Evolutionary conservation across 1,139 yeast genomes (phyloP), one percentile per base, ranked within the genome.

Genomic region (Hyphopichia pseudoburtonii): DNA sequence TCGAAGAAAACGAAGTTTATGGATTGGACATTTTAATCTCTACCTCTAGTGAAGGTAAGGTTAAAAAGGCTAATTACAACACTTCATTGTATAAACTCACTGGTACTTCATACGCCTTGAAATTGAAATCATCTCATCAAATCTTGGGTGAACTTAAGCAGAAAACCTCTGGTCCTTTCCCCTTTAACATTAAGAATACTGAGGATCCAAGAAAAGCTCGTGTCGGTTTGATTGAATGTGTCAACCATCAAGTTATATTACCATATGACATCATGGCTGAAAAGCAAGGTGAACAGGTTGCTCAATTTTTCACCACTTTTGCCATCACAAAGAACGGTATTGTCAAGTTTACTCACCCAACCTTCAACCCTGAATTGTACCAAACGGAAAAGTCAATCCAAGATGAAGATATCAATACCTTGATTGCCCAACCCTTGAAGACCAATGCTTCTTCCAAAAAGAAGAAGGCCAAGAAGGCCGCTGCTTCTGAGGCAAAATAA

Each of bases 81-180:
- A 84, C 94, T 46, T 76, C 89, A 29, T 70, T 86, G 51, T 85
- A 76, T 75, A 84, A 85, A 64, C 74, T 83, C 60, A 81, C 87
- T 34, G 89, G 86, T 46, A 73, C 66, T 55, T 72, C 77, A 28
- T 85, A 85, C 61, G 76, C 81, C 44, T 76, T 85, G 59, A 83
- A 82, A 67, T 75, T 85, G 66, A 82, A 82, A 66, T 73, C 87
- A 38, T 82, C 92, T 32, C 85, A 86, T 52, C 70, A 74, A 47
- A 80, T 80, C 26, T 73, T 82, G 56, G 74, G 82, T 40, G 89
- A 84, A 56, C 74, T 84, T 57, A 69, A 66, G 50, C 76, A 77
- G 57, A 80, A 79, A 66, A 73, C 76, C 54, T 73, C 80, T 35
- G 86, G 88, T 26, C 72, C 72, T 25, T 85, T 82, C 78, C 94